Evolutionary conservation across 257 asterid genomes (phyloP), one percentile per base, ranked within the genome.

Genomic region (Plantago elongata): DNA sequence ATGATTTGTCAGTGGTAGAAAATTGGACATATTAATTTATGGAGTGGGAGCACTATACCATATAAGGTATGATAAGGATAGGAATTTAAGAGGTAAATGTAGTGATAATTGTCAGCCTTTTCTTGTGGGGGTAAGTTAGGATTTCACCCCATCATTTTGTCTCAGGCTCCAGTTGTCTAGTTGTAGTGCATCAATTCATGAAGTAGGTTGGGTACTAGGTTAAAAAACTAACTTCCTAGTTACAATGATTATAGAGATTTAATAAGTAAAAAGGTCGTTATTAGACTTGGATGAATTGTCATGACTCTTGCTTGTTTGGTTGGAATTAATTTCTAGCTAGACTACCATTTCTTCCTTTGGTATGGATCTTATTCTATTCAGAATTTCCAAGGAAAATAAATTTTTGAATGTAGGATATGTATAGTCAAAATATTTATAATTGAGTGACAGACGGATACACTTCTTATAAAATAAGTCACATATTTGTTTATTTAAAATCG

Each of bases 91-190:
- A 7, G 15, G 13, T 8, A 29, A n/a, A 27, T 48, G 58, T 50
- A 38, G 11, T 18, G 7, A 63, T 22, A 17, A 34, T 56, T 51
- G 16, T 52, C 52, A 42, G 51, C 54, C 27, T 51, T 14, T 48
- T 37, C 47, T 62, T 37, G 34, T 13, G 27, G 57, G 58, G 57
- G 14, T 46, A 17, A 13, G 15, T 51, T 50, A 14, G 50, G 56
- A 63, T 57, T 57, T 57, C 9, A 57, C 38, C 62, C 27, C 22
- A 57, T 57, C 48, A 57, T 57, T 5, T 57, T 57, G 49, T 57
- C 62, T 40, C 14, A 8, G 45, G 13, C 27, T 57, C 49, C 11
- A 34, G 40, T 7, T 34, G 40, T 34, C 40, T 4, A 34, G 40
- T 4, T 34, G 40, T 1, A 34, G 40, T 34, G 40, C 12, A 54